Conservation (phyloP, 2,329 filamentous ascomycete genomes). For the Phoma herbarum region DNA sequence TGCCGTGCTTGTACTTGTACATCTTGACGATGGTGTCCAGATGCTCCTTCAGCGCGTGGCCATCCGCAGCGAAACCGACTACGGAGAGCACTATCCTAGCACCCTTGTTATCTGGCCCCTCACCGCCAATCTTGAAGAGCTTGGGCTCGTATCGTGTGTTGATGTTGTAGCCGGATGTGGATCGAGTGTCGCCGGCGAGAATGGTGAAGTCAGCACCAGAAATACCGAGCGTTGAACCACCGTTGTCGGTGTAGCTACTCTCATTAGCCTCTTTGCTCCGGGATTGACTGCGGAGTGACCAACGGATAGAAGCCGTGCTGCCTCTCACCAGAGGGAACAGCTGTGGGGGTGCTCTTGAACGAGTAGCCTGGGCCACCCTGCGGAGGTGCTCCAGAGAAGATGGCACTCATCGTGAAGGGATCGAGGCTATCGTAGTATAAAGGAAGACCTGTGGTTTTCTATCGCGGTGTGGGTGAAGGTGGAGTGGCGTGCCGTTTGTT, state of each 20-base stretch:
- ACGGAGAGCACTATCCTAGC: slow-evolving; percentile 90
- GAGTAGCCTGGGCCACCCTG: slow-evolving; percentile 67
- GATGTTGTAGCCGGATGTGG: slow-evolving; percentile 95
- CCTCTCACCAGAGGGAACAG: slow-evolving; percentile 59
- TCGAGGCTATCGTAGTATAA: slow-evolving; percentile 9
- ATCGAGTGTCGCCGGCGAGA: slow-evolving; percentile 95
- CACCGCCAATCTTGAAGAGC: slow-evolving; percentile 95
- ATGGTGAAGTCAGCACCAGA: slow-evolving; percentile 94
- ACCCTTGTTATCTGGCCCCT: slow-evolving; percentile 83
- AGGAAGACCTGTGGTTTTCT: slow-evolving; percentile 6
- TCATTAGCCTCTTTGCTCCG: slow-evolving; percentile 27
- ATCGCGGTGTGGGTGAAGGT: slow-evolving; percentile 26
- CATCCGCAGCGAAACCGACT: slow-evolving; percentile 94
- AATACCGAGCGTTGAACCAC: slow-evolving; percentile 94
- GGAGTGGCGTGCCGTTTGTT: slow-evolving; percentile 24
- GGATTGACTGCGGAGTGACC: slow-evolving; percentile 43
- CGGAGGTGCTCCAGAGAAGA: slow-evolving; percentile 61
- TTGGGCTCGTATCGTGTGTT: slow-evolving; percentile 96
- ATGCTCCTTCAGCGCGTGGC: slow-evolving; percentile 90
- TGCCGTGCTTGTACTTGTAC: slow-evolving; percentile 98
- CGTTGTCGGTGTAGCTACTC: slow-evolving; percentile 92
- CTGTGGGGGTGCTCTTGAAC: slow-evolving; percentile 62
- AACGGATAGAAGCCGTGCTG: slow-evolving; percentile 95
- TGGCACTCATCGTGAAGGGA: slow-evolving; percentile 60
- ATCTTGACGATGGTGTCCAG: slow-evolving; percentile 96